These are phyloP conservation scores for Furcasterigmium furcatum DNA, from an alignment of 2,329 filamentous ascomycete genomes.

Conservation along the genomic window DNA sequence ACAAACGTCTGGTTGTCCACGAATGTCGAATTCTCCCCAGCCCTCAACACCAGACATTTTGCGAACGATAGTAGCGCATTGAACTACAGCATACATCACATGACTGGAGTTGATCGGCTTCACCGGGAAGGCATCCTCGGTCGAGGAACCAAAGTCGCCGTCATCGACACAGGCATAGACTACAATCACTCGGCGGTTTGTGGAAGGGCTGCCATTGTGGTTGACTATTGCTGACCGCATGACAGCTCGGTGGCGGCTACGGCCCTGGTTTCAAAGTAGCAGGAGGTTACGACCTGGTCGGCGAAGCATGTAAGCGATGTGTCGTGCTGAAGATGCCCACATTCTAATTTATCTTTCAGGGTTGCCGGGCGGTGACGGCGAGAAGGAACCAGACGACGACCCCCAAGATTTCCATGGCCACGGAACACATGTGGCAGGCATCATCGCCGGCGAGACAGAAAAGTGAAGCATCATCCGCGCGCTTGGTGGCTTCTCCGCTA, in stretches of 20 bases:
- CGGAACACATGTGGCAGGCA: constrained; percentile 30
- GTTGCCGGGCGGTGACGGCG: background rate
- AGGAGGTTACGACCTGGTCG: constrained; percentile 12
- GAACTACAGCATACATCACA: constrained; percentile 31
- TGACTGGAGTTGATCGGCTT: constrained; percentile 34
- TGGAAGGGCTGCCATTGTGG: background rate
- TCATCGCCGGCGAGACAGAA: constrained; percentile 15
- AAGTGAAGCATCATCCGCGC: too few relatives aligned
- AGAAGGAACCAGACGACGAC: constrained; percentile 27
- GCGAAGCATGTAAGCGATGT: constrained; percentile 3
- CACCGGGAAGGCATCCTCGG: constrained; percentile 32
- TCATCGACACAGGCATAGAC: constrained; percentile 36
- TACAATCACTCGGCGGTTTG: constrained; percentile 33
- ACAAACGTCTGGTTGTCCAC: constrained; percentile 10
- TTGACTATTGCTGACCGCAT: background rate
- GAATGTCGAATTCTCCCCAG: constrained; percentile 2
- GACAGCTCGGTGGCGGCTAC: constrained; percentile 10
- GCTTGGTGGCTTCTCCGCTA: background rate
- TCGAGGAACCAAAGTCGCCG: constrained; percentile 31
- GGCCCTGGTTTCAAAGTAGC: constrained; percentile 10
- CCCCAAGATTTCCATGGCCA: constrained; percentile 30
- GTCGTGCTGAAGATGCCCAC: background rate
- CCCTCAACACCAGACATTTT: background rate
- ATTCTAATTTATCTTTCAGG: background rate
- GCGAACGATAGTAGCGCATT: background rate